Evolutionary conservation across 768 basidiomycete genomes (phyloP).

Genomic region (Xerocomus spinulosus): DNA sequence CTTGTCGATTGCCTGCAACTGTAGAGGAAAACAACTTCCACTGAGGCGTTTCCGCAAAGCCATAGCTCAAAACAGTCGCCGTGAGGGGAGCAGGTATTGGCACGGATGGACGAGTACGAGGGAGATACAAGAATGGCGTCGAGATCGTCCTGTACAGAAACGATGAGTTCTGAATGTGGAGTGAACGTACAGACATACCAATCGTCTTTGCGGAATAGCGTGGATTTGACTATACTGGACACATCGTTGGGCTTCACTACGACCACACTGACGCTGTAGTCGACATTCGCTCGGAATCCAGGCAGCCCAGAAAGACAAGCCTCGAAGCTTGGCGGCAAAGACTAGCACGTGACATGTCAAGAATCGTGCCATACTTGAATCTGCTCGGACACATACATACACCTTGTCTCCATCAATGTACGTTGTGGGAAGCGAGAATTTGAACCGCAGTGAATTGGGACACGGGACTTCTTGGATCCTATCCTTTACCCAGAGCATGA

Average conservation of each 20-base stretch:
- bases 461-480: slow-evolving; percentile 38
- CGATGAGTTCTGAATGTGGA: background rate
- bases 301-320: slow-evolving; percentile 68
- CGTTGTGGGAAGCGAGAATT: slow-evolving; percentile 51
- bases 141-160: slow-evolving; percentile 43
- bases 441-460: slow-evolving; percentile 51
- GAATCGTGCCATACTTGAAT: background rate
- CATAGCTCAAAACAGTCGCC: slow-evolving; percentile 23
- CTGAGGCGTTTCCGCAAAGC: slow-evolving; percentile 42
- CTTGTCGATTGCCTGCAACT: slow-evolving; percentile 36
- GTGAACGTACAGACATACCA: slow-evolving; percentile 40
- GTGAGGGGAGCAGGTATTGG: slow-evolving; percentile 47
- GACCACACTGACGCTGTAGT: slow-evolving; percentile 54
- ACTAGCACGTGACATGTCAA: slow-evolving; percentile 35
- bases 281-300: slow-evolving; percentile 63
- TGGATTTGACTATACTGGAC: slow-evolving; percentile 46
- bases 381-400: slow-evolving; percentile 45
- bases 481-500: slow-evolving; percentile 56
- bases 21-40: slow-evolving; percentile 49
- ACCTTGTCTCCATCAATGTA: slow-evolving; percentile 52
- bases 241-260: slow-evolving; percentile 46
- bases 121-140: slow-evolving; percentile 61
- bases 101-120: slow-evolving; percentile 56
- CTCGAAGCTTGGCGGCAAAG: slow-evolving; percentile 66
- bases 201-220: slow-evolving; percentile 48